A percentile compares a stretch with the other conserved stretches of the same genome.
These are phyloP conservation scores for Cinchona pubescens DNA, from an alignment of 257 asterid genomes.

Conservation along the genomic window DNA sequence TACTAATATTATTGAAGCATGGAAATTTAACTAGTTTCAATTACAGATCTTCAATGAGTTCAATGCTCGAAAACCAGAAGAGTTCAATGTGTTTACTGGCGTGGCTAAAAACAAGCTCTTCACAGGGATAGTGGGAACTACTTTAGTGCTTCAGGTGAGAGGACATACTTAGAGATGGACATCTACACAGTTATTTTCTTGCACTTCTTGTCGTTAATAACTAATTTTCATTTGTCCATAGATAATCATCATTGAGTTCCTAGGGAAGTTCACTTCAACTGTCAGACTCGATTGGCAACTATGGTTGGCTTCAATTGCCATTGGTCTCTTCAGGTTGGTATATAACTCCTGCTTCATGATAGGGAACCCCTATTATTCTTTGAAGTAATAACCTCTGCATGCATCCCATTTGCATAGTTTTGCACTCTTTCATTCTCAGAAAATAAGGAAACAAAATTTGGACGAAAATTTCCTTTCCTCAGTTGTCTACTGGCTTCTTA, in stretches of 20 bases:
- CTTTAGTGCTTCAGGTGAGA: slow-evolving; percentile 64
- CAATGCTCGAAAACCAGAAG: slow-evolving; percentile 87
- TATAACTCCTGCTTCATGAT: not conserved
- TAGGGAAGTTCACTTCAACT: no score
- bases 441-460: no score
- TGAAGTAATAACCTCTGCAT: not conserved
- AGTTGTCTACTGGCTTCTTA: not conserved
- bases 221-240: slow-evolving; percentile 19
- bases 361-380: not conserved
- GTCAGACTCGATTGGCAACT: slow-evolving; percentile 41
- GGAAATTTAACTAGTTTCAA: not conserved
- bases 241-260: slow-evolving; percentile 74
- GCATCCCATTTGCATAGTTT: no score
- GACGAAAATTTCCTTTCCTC: not conserved
- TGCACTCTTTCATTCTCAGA: not conserved
- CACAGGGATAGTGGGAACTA: slow-evolving; percentile 69
- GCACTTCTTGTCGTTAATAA: slow-evolving; percentile 20
- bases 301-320: slow-evolving; percentile 66
- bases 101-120: slow-evolving; percentile 82
- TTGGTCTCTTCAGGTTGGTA: slow-evolving; percentile 68
- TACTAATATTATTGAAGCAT: not conserved
- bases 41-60: slow-evolving; percentile 79
- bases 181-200: not conserved
- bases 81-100: slow-evolving; percentile 68
- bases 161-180: not conserved